Evolutionary conservation across 805 yeast species (phyloP), one percentile per base, ranked within the genome.

Genomic region (Metschnikowia orientalis): DNA sequence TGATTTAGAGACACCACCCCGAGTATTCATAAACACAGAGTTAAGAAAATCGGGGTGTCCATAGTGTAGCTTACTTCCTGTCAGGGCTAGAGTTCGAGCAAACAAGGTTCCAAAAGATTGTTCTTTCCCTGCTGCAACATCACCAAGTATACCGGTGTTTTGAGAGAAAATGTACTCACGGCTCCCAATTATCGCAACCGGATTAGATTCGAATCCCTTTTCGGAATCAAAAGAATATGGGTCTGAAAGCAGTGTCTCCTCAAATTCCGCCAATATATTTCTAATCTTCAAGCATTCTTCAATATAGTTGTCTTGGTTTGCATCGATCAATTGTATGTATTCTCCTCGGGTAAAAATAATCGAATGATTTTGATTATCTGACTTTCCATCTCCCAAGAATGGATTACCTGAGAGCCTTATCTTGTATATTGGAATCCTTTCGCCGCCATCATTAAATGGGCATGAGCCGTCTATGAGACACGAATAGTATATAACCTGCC

Each of bases 61-160:
- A 63, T 83, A 83, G 68, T 83, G 92, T 53, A 83, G 69, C 51
- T 83, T 83, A 55, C 89, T 92, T 54, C 92, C 92, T 56, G 83
- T 74, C 64, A 81, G 87, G 41, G 90, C 81, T 51, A 83, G 67
- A 15, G 92, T 83, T 69, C 94, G 74, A 8, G 92, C 85, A 51
- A 81, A 83, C 48, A 83, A 63, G 0, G 94, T 83, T 65, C 94
- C 94, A 54, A 83, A 83, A 35, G 92, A 82, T 62, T 83, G 94
- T 67, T 83, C 94, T 57, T 83, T 83, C 63, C 92, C 92, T 29
- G 94, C 94, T 33, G 94, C 94, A 54, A 83, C 82, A 65, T 83
- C 94, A 67, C 92, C 94, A 34, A 83, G 66, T 45, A 83, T 77
- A 61, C 94, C 94, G 40, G 86, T 73, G 65, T 81, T 83, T 61